phyloP scores from a whole-genome alignment of 2,329 filamentous ascomycete species.

The Orbilia ellipsospora region DNA sequence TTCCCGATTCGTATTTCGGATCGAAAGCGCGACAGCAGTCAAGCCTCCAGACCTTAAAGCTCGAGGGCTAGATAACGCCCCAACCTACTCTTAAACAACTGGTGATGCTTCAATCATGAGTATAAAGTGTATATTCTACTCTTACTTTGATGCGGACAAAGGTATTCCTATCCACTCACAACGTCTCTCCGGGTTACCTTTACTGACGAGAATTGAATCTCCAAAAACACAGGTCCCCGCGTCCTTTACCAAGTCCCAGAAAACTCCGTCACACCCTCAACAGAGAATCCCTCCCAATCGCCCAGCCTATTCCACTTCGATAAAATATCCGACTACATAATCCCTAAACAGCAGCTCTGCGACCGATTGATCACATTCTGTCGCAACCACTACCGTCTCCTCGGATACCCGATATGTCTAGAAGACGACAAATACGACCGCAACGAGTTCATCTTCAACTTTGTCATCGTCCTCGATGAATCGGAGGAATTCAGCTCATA shows the following conservation, averaged over 20 bases:
- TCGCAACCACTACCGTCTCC: constrained; percentile 79
- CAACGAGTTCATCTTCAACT: constrained; percentile 99
- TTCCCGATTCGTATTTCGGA: too few species aligned
- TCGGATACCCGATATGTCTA: constrained; percentile 91
- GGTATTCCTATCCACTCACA: constrained; percentile 63
- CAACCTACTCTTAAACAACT: background rate
- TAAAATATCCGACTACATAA: constrained; percentile 89
- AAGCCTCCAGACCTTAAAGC: too few species aligned
- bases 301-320: constrained; percentile 83
- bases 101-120: constrained; percentile 30
- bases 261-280: constrained; percentile 67
- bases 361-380: constrained; percentile 85
- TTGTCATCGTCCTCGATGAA: constrained; percentile 82
- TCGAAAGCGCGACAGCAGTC: too few species aligned
- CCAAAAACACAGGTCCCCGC: constrained; percentile 67
- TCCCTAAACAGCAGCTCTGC: constrained; percentile 93
- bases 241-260: constrained; percentile 74
- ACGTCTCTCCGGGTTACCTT: background rate
- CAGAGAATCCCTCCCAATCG: constrained; percentile 63
- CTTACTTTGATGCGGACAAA: constrained; percentile 74
- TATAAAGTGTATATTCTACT: constrained; percentile 77
- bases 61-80: too few species aligned
- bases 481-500: constrained; percentile 75
- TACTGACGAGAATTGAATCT: constrained; percentile 41
- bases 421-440: constrained; percentile 83